Conservation (phyloP, 75 land plant species). For the Pinus taeda region DNA sequence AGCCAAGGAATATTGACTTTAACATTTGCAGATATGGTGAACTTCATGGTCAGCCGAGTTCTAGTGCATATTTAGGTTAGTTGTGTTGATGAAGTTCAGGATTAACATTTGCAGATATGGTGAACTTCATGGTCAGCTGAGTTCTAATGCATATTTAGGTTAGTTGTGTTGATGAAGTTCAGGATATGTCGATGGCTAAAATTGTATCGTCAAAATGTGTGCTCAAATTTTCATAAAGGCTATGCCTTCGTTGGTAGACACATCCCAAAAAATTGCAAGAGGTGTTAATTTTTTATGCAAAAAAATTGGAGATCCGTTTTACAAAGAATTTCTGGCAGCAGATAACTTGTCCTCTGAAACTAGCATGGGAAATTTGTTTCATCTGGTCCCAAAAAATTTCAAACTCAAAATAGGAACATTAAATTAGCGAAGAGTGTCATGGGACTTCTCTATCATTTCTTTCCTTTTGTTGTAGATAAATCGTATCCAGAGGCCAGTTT, state of each 20-base stretch:
- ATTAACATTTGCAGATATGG: slow-evolving; percentile 32
- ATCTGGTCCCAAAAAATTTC: slow-evolving; percentile 49
- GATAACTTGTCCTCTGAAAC: background rate
- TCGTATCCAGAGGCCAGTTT: slow-evolving; percentile 49
- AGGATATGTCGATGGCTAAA: slow-evolving; percentile 66
- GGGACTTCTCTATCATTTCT: slow-evolving; percentile 43
- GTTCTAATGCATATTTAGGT: slow-evolving; percentile 22
- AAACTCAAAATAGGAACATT: slow-evolving; percentile 56
- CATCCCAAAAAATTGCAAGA: slow-evolving; percentile 74
- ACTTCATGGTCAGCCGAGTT: slow-evolving; percentile 30
- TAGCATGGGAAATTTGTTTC: slow-evolving; percentile 26
- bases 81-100: slow-evolving; percentile 80
- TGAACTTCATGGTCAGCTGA: slow-evolving; percentile 41
- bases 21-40: slow-evolving; percentile 62
- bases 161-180: slow-evolving; percentile 71
- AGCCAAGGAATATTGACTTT: slow-evolving; percentile 36
- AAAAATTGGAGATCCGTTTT: slow-evolving; percentile 52
- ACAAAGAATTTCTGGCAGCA: slow-evolving; percentile 40
- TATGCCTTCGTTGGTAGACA: slow-evolving; percentile 76
- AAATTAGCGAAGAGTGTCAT: slow-evolving; percentile 51
- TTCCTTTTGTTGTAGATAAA: slow-evolving; percentile 54
- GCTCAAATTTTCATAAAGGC: slow-evolving; percentile 46
- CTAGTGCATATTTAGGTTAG: slow-evolving; percentile 26
- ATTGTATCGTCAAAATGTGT: slow-evolving; percentile 54
- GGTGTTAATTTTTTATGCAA: slow-evolving; percentile 67